Evolutionary conservation across 2,329 filamentous ascomycete species (phyloP), one percentile per base, ranked within the genome.

Genomic region (Cladobotryum protrusum): DNA sequence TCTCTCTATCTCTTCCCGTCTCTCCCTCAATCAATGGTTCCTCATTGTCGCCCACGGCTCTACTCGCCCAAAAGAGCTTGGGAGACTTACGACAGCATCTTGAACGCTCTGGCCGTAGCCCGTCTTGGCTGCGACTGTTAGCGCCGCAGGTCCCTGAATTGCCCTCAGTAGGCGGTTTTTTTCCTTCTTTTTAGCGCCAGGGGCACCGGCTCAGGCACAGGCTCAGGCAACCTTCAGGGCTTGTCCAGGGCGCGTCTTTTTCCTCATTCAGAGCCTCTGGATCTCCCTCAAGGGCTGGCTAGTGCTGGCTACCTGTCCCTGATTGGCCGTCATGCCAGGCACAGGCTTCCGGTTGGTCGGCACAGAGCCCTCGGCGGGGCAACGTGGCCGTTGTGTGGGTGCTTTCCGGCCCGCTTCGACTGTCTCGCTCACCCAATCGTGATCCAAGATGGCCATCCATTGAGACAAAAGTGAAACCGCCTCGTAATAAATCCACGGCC

Each of bases 321-420:
- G 36, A 39, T 39, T 39, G 36, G 36, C 14, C 36, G 36, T 39
- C 14, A 39, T 39, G n/a, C 36, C 55, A 57, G 55, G 55, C 54
- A 55, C 55, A 49, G 51, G 40, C 40, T 43, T 50, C 39, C 49
- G 51, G 47, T 56, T 56, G 55, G 55, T 33, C 41, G 19, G 47
- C 33, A 12, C n/a, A 24, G 29, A 17, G 15, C 14, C 33, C 36
- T 35, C 44, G 47, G 19, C 49, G 19, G 45, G 15, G 17, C 35
- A 15, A 44, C 29, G 47, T 42, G 42, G 47, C 46, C 24, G 34
- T 19, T 20, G 24, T 47, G 49, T 17, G n/a, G 24, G 24, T 29
- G 6, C 35, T n/a, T 35, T 15, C 41, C 42, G 34, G 45, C 32
- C 50, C 50, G 45, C 36, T 43, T 43, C 17, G n/a, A 19, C 32